Percentiles rank a stretch among this genome's conserved stretches.
phyloP scores from a whole-genome alignment of 1,139 yeast genomes.

The Nakaseomyces delphensis region DNA sequence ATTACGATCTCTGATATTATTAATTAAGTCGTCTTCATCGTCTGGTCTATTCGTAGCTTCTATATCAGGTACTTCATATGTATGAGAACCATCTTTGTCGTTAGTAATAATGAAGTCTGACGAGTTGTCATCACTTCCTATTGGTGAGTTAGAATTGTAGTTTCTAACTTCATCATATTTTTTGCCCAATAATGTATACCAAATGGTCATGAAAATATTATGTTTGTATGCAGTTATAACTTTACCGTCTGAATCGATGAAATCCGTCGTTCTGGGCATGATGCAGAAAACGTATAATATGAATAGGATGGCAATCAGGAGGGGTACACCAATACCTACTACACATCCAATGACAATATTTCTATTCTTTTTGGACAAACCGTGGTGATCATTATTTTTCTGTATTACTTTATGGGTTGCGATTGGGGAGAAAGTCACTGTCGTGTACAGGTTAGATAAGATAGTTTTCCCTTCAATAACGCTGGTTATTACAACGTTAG shows the following conservation, averaged over 20 bases:
- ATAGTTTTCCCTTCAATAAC: slow-evolving; percentile 29
- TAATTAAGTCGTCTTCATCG: slow-evolving; percentile 4
- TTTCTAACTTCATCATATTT: slow-evolving; percentile 1
- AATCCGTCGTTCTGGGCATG: slow-evolving; percentile 29
- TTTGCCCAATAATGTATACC: slow-evolving; percentile 7
- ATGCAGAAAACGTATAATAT: slow-evolving; percentile 27
- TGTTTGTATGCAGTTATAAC: slow-evolving; percentile 29
- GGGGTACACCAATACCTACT: slow-evolving; percentile 36
- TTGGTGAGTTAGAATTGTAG: slow-evolving; percentile 7
- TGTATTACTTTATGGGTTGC: slow-evolving; percentile 10
- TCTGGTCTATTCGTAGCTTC: neutral
- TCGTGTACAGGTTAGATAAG: slow-evolving; percentile 29
- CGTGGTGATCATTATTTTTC: slow-evolving; percentile 17
- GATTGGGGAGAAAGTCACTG: slow-evolving; percentile 22
- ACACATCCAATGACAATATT: slow-evolving; percentile 43
- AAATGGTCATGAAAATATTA: slow-evolving; percentile 4
- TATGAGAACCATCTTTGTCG: slow-evolving; percentile 3
- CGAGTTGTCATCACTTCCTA: slow-evolving; percentile 5
- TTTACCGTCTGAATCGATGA: slow-evolving; percentile 37
- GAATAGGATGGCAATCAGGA: slow-evolving; percentile 18
- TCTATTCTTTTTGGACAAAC: slow-evolving; percentile 36
- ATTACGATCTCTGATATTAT: slow-evolving; percentile 2
- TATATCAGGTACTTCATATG: slow-evolving; percentile 4
- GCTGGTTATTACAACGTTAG: slow-evolving; percentile 21
- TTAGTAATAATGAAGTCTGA: slow-evolving; percentile 4